Conservation (phyloP, 208 protist species). For the Entamoeba moshkovskii region DNA sequence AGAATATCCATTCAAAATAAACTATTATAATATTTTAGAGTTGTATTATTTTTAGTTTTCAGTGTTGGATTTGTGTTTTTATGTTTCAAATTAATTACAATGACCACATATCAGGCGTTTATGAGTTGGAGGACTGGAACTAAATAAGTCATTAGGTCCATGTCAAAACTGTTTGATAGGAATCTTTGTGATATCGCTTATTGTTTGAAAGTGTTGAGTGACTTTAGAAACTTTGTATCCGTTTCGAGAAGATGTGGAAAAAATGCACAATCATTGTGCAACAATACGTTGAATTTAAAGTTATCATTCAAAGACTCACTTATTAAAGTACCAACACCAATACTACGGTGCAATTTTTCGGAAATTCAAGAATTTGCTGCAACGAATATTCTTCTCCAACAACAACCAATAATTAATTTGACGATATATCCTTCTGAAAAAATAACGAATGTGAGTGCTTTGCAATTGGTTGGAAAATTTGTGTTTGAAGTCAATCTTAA, state of each 20-base stretch:
- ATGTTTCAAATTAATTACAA: too few relatives aligned
- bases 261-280: neutral
- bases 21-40: too few relatives aligned
- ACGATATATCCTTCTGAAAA: neutral
- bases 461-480: neutral
- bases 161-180: too few relatives aligned
- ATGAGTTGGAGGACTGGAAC: too few relatives aligned
- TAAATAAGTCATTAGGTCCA: too few relatives aligned
- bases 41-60: too few relatives aligned
- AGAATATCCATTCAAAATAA: too few relatives aligned
- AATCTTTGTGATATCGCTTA: too few relatives aligned
- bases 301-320: neutral
- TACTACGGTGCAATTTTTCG: neutral
- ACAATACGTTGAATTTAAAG: neutral
- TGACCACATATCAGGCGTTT: too few relatives aligned
- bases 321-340: neutral
- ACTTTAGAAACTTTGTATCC: neutral
- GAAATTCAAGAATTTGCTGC: neutral
- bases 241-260: neutral
- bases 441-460: neutral
- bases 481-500: neutral
- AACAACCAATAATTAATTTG: neutral
- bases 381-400: neutral
- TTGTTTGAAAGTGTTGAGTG: too few relatives aligned
- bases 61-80: too few relatives aligned